Evolutionary conservation across 1,139 yeast species (phyloP).

Genomic region (Geotrichum siamense): DNA sequence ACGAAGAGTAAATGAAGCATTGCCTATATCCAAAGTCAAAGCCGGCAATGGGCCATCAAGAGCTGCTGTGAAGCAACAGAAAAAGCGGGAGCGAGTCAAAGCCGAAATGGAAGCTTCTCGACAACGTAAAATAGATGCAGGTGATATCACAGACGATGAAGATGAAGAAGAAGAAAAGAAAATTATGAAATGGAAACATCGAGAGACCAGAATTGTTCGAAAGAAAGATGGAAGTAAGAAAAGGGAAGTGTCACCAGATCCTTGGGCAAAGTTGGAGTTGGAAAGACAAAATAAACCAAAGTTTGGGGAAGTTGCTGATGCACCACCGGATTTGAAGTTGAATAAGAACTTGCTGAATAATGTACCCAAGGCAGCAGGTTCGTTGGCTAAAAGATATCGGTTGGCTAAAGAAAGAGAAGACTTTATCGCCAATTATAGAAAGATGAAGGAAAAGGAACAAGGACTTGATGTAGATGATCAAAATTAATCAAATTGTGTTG

Average conservation of each 20-base stretch:
- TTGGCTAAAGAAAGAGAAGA: conserved; percentile 36
- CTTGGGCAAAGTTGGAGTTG: conserved; percentile 35
- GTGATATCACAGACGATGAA: conserved; percentile 18
- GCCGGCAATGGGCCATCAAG: conserved; percentile 19
- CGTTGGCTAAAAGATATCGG: conserved; percentile 35
- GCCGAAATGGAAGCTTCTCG: conserved; percentile 12
- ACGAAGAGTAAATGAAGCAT: conserved; percentile 37
- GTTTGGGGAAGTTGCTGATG: conserved; percentile 39
- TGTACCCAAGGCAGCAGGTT: conserved; percentile 39
- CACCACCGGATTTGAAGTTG: conserved; percentile 36
- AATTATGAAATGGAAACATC: conserved; percentile 20
- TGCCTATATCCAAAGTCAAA: conserved; percentile 33
- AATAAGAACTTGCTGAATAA: conserved; percentile 30
- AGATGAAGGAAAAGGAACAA: conserved; percentile 27
- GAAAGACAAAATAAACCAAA: conserved; percentile 26
- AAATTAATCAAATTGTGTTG: not conserved
- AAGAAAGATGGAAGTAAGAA: conserved; percentile 19
- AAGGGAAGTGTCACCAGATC: conserved; percentile 36
- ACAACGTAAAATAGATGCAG: conserved; percentile 18
- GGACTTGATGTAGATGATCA: not conserved
- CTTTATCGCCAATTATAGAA: conserved; percentile 34
- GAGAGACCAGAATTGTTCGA: conserved; percentile 3
- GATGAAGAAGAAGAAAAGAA: conserved; percentile 26
- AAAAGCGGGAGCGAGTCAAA: conserved; percentile 6
- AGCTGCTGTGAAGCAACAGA: conserved; percentile 6